Percentiles rank a stretch among this genome's conserved stretches.
Evolutionary conservation across 73 alveolate genomes (phyloP).

Genomic region (Paramecium octaurelia): DNA sequence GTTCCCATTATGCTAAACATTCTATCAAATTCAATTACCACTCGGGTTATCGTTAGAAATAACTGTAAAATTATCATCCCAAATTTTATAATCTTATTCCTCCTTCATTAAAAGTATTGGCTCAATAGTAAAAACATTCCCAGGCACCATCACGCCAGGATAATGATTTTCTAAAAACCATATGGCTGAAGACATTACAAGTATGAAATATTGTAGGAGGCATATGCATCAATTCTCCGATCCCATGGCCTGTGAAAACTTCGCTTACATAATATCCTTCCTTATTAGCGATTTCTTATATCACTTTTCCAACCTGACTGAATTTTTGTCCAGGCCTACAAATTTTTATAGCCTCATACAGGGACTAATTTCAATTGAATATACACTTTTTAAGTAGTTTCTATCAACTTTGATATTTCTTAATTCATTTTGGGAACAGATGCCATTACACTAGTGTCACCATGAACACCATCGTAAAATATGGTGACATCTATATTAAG

Average conservation of each 20-base stretch:
- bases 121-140: constrained; percentile 96
- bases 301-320: constrained; percentile 82
- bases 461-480: constrained; percentile 88
- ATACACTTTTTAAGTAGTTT: constrained; percentile 71
- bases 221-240: constrained; percentile 88
- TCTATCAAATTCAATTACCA: neutral
- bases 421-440: constrained; percentile 81
- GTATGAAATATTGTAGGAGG: constrained; percentile 86
- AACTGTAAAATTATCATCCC: constrained; percentile 92
- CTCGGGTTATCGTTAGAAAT: constrained; percentile 84
- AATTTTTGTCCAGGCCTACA: constrained; percentile 88
- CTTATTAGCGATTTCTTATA: constrained; percentile 67
- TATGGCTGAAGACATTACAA: constrained; percentile 14
- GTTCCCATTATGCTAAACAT: constrained; percentile 91
- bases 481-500: constrained; percentile 89
- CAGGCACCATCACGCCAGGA: constrained; percentile 76
- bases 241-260: constrained; percentile 93
- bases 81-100: constrained; percentile 61
- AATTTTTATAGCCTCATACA: constrained; percentile 53
- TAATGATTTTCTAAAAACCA: neutral
- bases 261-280: constrained; percentile 78
- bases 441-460: constrained; percentile 89
- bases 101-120: constrained; percentile 84
- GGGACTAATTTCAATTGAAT: constrained; percentile 67
- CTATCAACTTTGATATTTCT: constrained; percentile 75